Percentiles rank a stretch among this genome's conserved stretches.
phyloP scores from a whole-genome alignment of 768 basidiomycete species.

The Wakefieldia striispora region DNA sequence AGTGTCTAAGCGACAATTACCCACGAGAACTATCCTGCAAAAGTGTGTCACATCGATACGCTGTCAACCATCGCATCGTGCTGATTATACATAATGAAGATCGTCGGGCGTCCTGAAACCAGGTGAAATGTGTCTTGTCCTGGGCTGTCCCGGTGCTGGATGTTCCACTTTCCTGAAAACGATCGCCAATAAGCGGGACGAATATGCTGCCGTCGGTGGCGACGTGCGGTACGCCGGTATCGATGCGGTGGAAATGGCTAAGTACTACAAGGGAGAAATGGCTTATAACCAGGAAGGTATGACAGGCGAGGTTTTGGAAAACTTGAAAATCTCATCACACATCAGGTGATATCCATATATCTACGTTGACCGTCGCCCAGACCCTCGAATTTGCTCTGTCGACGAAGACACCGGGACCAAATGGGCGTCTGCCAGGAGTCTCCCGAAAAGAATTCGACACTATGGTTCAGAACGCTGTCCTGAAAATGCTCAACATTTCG shows the following conservation, averaged over 20 bases:
- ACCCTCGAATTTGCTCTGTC: slow-evolving; percentile 71
- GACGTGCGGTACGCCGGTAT: slow-evolving; percentile 85
- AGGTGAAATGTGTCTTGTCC: slow-evolving; percentile 84
- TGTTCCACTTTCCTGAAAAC: slow-evolving; percentile 86
- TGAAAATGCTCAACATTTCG: slow-evolving; percentile 79
- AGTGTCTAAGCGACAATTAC: slow-evolving; percentile 36
- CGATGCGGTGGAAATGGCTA: slow-evolving; percentile 68
- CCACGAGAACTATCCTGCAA: slow-evolving; percentile 56
- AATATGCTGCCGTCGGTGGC: slow-evolving; percentile 62
- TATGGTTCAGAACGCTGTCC: slow-evolving; percentile 57
- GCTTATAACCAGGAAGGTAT: slow-evolving; percentile 75
- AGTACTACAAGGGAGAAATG: slow-evolving; percentile 75
- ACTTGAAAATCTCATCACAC: not conserved
- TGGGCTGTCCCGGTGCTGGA: slow-evolving; percentile 81
- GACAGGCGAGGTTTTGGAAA: not conserved
- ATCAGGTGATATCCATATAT: slow-evolving; percentile 76
- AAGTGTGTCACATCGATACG: slow-evolving; percentile 41
- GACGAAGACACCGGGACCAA: slow-evolving; percentile 72
- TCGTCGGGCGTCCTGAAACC: slow-evolving; percentile 69
- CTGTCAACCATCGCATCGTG: not conserved
- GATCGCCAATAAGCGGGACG: slow-evolving; percentile 72
- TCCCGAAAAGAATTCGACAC: slow-evolving; percentile 56
- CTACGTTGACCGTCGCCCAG: slow-evolving; percentile 78
- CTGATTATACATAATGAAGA: slow-evolving; percentile 29
- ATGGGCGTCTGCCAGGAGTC: slow-evolving; percentile 67